Conservation (phyloP, 352 stramenopile species). For the Globisporangium paroecandrum region DNA sequence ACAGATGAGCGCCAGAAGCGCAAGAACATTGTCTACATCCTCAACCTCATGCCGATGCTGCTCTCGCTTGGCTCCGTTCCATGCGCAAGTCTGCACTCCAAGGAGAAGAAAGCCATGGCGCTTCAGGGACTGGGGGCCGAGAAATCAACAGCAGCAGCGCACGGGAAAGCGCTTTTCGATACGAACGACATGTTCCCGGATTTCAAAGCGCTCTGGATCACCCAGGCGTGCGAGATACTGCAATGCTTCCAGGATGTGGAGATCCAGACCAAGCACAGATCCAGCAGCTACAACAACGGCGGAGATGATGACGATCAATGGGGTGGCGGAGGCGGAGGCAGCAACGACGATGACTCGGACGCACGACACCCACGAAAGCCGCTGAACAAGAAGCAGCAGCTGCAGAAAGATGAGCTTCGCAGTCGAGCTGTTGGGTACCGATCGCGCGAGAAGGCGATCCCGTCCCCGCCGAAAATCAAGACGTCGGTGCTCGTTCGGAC, state of each 20-base stretch:
- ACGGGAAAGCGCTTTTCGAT: slow-evolving; percentile 45
- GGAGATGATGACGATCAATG: slow-evolving; percentile 22
- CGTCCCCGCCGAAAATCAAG: slow-evolving; percentile 48
- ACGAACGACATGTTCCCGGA: slow-evolving; percentile 30
- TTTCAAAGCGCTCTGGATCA: slow-evolving; percentile 44
- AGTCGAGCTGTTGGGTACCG: slow-evolving; percentile 57
- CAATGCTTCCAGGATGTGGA: slow-evolving; percentile 44
- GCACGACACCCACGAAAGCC: slow-evolving; percentile 25
- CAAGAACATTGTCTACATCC: slow-evolving; percentile 70
- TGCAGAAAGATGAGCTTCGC: slow-evolving; percentile 63
- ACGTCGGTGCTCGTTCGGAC: slow-evolving; percentile 46
- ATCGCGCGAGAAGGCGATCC: slow-evolving; percentile 55
- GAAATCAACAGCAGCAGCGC: slow-evolving; percentile 3
- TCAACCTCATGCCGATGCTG: slow-evolving; percentile 72
- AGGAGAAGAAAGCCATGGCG: slow-evolving; percentile 42
- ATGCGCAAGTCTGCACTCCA: slow-evolving; percentile 36
- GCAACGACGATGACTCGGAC: slow-evolving; percentile 20
- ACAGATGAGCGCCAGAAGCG: slow-evolving; percentile 61
- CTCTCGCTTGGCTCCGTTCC: slow-evolving; percentile 58
- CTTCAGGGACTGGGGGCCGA: neutral
- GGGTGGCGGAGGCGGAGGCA: neutral
- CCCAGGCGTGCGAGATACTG: slow-evolving; percentile 51
- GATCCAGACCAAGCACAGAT: slow-evolving; percentile 12
- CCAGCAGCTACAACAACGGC: slow-evolving; percentile 15
- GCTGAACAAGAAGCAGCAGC: slow-evolving; percentile 54